Evolutionary conservation across 208 protist genomes (phyloP).

Genomic region (Porcisia hertigi): DNA sequence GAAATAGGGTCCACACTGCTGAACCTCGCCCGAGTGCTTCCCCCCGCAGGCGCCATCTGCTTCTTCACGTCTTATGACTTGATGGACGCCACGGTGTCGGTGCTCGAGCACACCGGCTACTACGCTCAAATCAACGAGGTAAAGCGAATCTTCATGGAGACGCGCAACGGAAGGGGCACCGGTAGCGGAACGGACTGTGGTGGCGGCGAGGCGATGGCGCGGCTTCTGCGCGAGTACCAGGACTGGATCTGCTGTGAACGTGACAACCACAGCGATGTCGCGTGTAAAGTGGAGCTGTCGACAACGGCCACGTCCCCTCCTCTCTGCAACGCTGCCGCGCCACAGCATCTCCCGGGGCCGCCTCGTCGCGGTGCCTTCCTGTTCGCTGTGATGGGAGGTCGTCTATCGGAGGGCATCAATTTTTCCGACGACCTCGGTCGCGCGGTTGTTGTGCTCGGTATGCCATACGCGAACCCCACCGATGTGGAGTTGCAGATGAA

Average conservation of each 20-base stretch:
- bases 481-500: conserved; percentile 91
- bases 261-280: not conserved
- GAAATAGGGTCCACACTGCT: conserved; percentile 80
- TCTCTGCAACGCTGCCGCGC: not conserved
- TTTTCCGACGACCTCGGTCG: conserved; percentile 96
- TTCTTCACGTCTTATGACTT: conserved; percentile 95
- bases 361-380: conserved; percentile 86
- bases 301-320: not conserved
- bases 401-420: conserved; percentile 98
- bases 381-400: conserved; percentile 95
- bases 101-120: conserved; percentile 39
- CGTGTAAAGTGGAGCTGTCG: too few relatives aligned
- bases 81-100: conserved; percentile 56
- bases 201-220: conserved; percentile 23
- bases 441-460: conserved; percentile 93
- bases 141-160: conserved; percentile 90
- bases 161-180: conserved; percentile 5
- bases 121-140: conserved; percentile 67
- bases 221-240: conserved; percentile 61
- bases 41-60: conserved; percentile 91
- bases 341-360: not conserved
- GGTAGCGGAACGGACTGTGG: not conserved
- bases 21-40: conserved; percentile 87
- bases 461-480: conserved; percentile 95
- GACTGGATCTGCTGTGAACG: conserved; percentile 39